These are phyloP conservation scores for Nitzschia inconspicua DNA, from an alignment of 108 stramenopile genomes.

Conservation along the genomic window DNA sequence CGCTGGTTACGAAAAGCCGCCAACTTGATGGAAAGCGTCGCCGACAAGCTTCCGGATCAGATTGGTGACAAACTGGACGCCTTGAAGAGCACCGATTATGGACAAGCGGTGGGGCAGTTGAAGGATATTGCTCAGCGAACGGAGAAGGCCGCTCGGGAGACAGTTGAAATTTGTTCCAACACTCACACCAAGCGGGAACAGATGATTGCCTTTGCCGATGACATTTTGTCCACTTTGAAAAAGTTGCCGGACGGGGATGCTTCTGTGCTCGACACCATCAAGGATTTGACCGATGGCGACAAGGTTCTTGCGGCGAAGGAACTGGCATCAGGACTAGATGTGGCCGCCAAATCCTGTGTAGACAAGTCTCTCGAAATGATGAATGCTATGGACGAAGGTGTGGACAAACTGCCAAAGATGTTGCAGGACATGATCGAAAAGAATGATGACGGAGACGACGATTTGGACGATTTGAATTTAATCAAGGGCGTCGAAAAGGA, in stretches of 20 bases:
- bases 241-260: constrained; percentile 12
- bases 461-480: constrained; percentile 12
- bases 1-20: no score
- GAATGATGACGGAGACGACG: constrained; percentile 21
- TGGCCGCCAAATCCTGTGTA: constrained; percentile 31
- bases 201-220: constrained; percentile 20
- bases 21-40: no score
- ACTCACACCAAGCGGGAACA: constrained; percentile 12
- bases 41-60: no score
- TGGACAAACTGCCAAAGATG: constrained; percentile 40
- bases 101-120: no score
- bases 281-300: constrained; percentile 51
- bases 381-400: constrained; percentile 33
- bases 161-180: constrained; percentile 13
- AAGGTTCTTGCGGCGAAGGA: constrained; percentile 23
- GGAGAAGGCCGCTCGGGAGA: constrained; percentile 14
- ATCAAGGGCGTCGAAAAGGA: constrained; percentile 30
- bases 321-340: constrained; percentile 36
- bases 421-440: constrained; percentile 38
- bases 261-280: constrained; percentile 38
- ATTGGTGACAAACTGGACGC: no score
- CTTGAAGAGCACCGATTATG: no score
- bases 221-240: constrained; percentile 6
- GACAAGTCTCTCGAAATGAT: constrained; percentile 45
- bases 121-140: no score